These are phyloP conservation scores for Akanthomyces lecanii DNA, from an alignment of 2,329 filamentous ascomycete genomes.

Conservation along the genomic window DNA sequence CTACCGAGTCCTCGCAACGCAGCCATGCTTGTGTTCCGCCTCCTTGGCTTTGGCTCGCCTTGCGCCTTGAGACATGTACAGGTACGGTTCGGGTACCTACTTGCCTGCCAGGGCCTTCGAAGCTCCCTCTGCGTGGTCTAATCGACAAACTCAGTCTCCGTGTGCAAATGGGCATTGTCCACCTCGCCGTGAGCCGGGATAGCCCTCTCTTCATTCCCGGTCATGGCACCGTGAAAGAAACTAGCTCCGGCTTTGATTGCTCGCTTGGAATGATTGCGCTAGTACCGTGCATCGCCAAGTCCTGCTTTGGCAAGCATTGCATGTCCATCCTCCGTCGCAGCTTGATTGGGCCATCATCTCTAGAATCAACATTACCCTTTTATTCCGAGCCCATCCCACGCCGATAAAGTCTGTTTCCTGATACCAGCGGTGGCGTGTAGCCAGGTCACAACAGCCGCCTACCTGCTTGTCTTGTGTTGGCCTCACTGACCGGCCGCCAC, in stretches of 20 bases:
- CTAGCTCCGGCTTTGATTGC: background rate
- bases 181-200: background rate
- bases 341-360: background rate
- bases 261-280: background rate
- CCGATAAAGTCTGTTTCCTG: background rate
- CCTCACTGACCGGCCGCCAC: constrained; percentile 1
- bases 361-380: background rate
- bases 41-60: background rate
- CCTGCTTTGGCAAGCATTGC: background rate
- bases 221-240: background rate
- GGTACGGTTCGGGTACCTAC: background rate
- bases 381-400: background rate
- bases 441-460: constrained; percentile 10
- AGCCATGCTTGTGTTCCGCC: background rate
- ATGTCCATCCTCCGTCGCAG: background rate
- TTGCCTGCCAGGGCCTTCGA: background rate
- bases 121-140: background rate
- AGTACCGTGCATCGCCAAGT: background rate
- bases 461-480: background rate
- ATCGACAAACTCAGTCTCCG: too few relatives aligned
- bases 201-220: background rate
- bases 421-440: background rate
- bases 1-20: background rate
- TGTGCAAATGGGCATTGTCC: background rate
- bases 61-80: background rate